phyloP scores from a whole-genome alignment of 306 rosid species.

The Quercus dentata region DNA sequence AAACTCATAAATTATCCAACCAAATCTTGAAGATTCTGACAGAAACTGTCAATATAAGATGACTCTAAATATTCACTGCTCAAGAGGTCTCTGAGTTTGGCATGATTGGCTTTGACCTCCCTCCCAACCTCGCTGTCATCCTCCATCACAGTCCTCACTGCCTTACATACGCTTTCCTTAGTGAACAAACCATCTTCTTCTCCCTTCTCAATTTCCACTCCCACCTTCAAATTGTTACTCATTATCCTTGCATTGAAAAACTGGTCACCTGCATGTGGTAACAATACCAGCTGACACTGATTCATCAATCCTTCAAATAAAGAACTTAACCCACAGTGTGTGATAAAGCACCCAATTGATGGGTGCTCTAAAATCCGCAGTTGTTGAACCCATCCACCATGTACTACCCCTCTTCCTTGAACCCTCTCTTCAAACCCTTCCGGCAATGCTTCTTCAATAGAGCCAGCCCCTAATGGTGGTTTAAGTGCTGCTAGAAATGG shows the following conservation, averaged over 20 bases:
- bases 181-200: neutral
- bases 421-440: too few relatives aligned
- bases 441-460: too few relatives aligned
- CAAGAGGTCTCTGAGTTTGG: neutral
- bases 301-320: too few relatives aligned
- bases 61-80: too few relatives aligned
- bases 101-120: neutral
- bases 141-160: conserved; percentile 37
- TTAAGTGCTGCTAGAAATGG: too few relatives aligned
- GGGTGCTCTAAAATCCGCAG: too few relatives aligned
- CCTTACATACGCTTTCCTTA: conserved; percentile 18
- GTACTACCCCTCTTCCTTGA: neutral
- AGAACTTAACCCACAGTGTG: too few relatives aligned
- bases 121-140: conserved; percentile 22
- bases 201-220: neutral
- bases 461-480: too few relatives aligned
- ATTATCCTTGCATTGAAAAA: neutral
- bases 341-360: too few relatives aligned
- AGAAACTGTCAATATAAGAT: too few relatives aligned
- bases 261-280: neutral
- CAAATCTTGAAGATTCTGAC: too few relatives aligned
- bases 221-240: neutral
- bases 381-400: neutral
- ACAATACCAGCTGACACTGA: neutral
- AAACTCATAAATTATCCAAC: too few relatives aligned